Evolutionary conservation across 2,329 filamentous ascomycete species (phyloP).

Genomic region (Claviceps sp.): DNA sequence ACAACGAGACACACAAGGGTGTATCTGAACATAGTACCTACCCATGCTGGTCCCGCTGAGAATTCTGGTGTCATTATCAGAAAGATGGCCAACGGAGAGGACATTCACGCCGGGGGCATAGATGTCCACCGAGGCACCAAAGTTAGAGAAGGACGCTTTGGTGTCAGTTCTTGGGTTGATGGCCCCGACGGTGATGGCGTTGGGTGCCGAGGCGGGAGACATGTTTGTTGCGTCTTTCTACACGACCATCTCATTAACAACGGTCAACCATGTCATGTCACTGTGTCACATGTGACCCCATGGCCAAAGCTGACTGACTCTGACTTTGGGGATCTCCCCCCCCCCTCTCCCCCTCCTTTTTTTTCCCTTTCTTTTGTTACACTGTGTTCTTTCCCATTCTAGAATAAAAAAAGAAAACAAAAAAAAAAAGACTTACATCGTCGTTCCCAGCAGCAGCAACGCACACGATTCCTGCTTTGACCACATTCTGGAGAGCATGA

Average conservation of each 20-base stretch:
- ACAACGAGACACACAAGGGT: too few relatives aligned
- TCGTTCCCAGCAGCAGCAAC: constrained; percentile 50
- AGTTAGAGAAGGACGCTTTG: constrained; percentile 45
- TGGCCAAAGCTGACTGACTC: too few relatives aligned
- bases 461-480: constrained; percentile 37
- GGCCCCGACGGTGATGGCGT: constrained; percentile 46
- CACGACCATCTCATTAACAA: too few relatives aligned
- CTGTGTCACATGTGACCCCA: too few relatives aligned
- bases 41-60: constrained; percentile 47
- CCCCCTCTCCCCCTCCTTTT: too few relatives aligned
- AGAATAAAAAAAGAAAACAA: too few relatives aligned
- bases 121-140: constrained; percentile 37
- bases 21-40: constrained; percentile 7
- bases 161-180: constrained; percentile 36
- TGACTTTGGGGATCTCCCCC: too few relatives aligned
- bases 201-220: constrained; percentile 41
- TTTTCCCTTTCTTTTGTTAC: too few relatives aligned
- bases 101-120: constrained; percentile 44
- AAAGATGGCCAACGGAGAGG: constrained; percentile 37
- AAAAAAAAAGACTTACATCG: constrained; percentile 18
- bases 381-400: too few relatives aligned
- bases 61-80: constrained; percentile 27
- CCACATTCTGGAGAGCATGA: constrained; percentile 36
- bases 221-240: constrained; percentile 33
- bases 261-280: too few relatives aligned